phyloP scores from a whole-genome alignment of 164 flowering plant genomes.

The Vitis vinifera region DNA sequence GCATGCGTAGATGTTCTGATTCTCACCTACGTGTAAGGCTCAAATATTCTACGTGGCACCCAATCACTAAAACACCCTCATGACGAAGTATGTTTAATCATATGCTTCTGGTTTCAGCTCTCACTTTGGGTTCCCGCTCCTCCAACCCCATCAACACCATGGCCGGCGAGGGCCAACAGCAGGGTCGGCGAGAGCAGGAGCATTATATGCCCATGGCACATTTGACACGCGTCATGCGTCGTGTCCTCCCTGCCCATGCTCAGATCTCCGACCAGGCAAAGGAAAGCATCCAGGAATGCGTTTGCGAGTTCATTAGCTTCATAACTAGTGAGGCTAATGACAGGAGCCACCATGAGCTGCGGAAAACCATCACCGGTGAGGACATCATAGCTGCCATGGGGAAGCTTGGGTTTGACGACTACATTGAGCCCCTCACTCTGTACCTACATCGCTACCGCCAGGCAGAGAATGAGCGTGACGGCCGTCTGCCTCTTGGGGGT shows the following conservation, averaged over 20 bases:
- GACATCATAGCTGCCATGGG: conserved; percentile 42
- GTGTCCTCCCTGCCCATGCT: conserved; percentile 35
- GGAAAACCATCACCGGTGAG: conserved; percentile 45
- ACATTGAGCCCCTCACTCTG: conserved; percentile 26
- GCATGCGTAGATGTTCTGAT: no score
- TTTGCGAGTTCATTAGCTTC: conserved; percentile 49
- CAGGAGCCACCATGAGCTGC: conserved; percentile 37
- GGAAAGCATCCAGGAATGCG: conserved; percentile 46
- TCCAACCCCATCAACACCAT: background rate
- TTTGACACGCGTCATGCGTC: conserved; percentile 39
- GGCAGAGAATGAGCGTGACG: conserved; percentile 8
- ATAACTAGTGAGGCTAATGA: conserved; percentile 46
- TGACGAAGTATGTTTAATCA: no score
- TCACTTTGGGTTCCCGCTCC: background rate
- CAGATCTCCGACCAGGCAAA: conserved; percentile 50
- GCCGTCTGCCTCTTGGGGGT: no score
- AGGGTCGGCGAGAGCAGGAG: conserved; percentile 28
- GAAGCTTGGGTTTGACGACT: conserved; percentile 39
- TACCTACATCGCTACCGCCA: conserved; percentile 29
- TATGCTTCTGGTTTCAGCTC: background rate
- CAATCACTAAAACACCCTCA: no score
- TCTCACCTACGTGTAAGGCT: no score
- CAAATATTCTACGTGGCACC: no score
- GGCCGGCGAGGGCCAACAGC: background rate
- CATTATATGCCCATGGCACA: conserved; percentile 45